A percentile compares a stretch with the other conserved stretches of the same genome.
These are phyloP conservation scores for Starmera dryadoides DNA, from an alignment of 805 yeast species.

Conservation along the genomic window DNA sequence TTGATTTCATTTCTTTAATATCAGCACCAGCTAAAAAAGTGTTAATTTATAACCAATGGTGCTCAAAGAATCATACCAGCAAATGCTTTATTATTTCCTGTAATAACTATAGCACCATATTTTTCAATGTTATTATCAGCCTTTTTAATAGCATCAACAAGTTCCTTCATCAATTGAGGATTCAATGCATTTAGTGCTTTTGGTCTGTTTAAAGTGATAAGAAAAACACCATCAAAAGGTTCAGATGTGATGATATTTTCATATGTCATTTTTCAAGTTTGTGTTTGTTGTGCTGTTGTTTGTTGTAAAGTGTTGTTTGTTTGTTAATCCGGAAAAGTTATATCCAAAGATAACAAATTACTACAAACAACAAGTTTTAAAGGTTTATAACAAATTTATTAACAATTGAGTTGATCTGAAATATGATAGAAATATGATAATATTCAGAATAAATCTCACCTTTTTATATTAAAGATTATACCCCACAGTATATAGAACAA, in stretches of 20 bases:
- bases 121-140: constrained; percentile 20
- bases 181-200: constrained; percentile 19
- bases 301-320: too few species aligned
- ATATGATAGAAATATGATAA: too few species aligned
- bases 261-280: constrained; percentile 4
- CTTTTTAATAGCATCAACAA: constrained; percentile 12
- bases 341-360: too few species aligned
- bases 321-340: too few species aligned
- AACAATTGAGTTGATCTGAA: too few species aligned
- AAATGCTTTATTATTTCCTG: constrained; percentile 39
- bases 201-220: constrained; percentile 20
- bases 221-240: constrained; percentile 18
- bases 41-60: neutral
- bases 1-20: constrained; percentile 40
- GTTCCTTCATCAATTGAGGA: constrained; percentile 11
- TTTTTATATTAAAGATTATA: too few species aligned
- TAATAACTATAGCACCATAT: constrained; percentile 41
- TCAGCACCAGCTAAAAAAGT: constrained; percentile 40
- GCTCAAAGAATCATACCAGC: constrained; percentile 21
- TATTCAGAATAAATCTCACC: too few species aligned
- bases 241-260: constrained; percentile 12
- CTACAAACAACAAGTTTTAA: too few species aligned
- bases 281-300: too few species aligned
- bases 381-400: too few species aligned
- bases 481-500: too few species aligned